These are phyloP conservation scores for Ascochyta rabiei DNA, from an alignment of 2,329 filamentous ascomycete species.

Conservation along the genomic window DNA sequence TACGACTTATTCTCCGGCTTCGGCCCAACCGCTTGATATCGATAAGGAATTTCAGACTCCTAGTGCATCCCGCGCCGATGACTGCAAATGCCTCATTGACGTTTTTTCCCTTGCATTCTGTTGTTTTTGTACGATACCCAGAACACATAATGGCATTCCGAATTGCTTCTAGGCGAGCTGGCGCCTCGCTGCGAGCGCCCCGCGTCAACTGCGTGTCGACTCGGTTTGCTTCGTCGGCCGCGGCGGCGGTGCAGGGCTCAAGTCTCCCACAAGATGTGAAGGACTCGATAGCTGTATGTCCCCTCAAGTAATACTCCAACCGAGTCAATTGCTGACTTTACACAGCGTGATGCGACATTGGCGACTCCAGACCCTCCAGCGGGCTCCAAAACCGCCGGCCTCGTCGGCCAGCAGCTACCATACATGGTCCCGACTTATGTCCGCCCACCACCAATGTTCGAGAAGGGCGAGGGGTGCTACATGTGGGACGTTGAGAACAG, in stretches of 20 bases:
- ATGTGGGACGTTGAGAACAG: constrained; percentile 89
- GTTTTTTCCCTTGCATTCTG: constrained; percentile 7
- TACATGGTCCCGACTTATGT: constrained; percentile 98
- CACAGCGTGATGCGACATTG: constrained; percentile 48
- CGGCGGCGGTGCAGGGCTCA: constrained; percentile 46
- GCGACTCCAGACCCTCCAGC: constrained; percentile 74
- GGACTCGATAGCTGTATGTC: constrained; percentile 48
- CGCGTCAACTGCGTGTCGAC: constrained; percentile 26
- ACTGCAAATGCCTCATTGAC: constrained; percentile 17
- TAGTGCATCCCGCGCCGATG: constrained; percentile 23
- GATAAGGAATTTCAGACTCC: constrained; percentile 24
- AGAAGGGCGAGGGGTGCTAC: constrained; percentile 84
- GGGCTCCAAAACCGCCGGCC: constrained; percentile 74
- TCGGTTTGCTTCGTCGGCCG: constrained; percentile 50
- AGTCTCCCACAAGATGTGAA: constrained; percentile 50
- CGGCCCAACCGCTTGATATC: constrained; percentile 19
- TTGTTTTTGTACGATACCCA: constrained; percentile 11
- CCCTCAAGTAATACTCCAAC: no score
- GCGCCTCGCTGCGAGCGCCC: constrained; percentile 34
- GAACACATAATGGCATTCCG: constrained; percentile 40
- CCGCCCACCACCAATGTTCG: constrained; percentile 87
- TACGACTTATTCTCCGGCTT: constrained; percentile 23
- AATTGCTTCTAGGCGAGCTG: constrained; percentile 34
- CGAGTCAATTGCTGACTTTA: constrained; percentile 14
- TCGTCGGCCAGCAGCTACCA: constrained; percentile 76